These are phyloP conservation scores for Naganishia onofrii DNA, from an alignment of 768 basidiomycete species.

Conservation along the genomic window DNA sequence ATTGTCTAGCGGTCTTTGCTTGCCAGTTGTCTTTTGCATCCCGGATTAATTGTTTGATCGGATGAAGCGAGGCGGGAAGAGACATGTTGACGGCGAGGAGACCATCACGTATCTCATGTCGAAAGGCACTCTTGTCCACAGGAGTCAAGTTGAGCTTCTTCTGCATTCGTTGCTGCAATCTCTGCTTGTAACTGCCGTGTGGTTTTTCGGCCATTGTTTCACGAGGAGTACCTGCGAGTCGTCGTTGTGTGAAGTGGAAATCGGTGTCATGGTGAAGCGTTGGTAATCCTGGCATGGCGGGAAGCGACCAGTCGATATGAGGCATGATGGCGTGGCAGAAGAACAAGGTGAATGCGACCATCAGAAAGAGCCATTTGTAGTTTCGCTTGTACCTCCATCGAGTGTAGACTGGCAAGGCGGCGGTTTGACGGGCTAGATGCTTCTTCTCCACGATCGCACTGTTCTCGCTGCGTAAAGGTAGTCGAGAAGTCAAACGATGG, in stretches of 20 bases:
- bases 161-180: background rate
- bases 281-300: background rate
- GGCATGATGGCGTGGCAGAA: background rate
- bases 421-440: background rate
- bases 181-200: background rate
- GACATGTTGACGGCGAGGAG: conserved; percentile 43
- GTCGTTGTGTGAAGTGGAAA: conserved; percentile 10
- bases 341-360: conserved; percentile 1
- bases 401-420: conserved; percentile 13
- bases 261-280: background rate
- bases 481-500: conserved; percentile 3
- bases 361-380: background rate
- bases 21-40: conserved; percentile 44
- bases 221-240: background rate
- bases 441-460: conserved; percentile 17
- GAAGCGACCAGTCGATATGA: conserved; percentile 8
- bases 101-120: conserved; percentile 36
- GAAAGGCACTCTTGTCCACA: background rate
- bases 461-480: background rate
- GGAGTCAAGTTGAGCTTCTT: background rate
- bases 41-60: conserved; percentile 48
- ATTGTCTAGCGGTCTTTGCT: conserved; percentile 40
- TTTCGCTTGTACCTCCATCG: conserved; percentile 22
- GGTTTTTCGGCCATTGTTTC: background rate
- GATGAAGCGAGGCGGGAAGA: conserved; percentile 39